Conservation (phyloP, 2,329 filamentous ascomycete species). For the Penicillium sp. region DNA sequence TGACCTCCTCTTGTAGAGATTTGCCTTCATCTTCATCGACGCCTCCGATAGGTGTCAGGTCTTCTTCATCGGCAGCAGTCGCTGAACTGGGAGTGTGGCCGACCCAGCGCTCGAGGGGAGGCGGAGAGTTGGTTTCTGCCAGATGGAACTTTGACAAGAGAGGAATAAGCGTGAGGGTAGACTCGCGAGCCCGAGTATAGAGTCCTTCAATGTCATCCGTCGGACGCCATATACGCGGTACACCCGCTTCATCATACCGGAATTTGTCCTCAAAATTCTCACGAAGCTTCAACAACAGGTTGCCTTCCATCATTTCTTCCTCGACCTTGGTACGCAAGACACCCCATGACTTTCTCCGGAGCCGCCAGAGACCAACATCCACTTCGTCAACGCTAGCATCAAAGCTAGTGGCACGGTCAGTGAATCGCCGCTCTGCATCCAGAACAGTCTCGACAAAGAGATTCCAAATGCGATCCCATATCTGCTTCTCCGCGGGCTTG, state of each 20-base stretch:
- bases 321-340: slow-evolving; percentile 87
- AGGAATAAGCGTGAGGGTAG: slow-evolving; percentile 84
- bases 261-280: slow-evolving; percentile 99
- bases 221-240: slow-evolving; percentile 93
- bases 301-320: slow-evolving; percentile 97
- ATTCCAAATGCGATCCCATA: slow-evolving; percentile 95
- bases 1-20: slow-evolving; percentile 94
- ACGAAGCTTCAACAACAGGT: slow-evolving; percentile 86
- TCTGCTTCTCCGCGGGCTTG: slow-evolving; percentile 72
- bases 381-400: slow-evolving; percentile 90
- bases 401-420: slow-evolving; percentile 85
- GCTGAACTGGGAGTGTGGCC: slow-evolving; percentile 71
- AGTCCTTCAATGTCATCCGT: slow-evolving; percentile 95
- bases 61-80: slow-evolving; percentile 82
- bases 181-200: slow-evolving; percentile 88
- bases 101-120: slow-evolving; percentile 80
- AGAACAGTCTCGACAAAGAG: slow-evolving; percentile 77
- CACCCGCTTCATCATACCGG: slow-evolving; percentile 90
- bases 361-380: slow-evolving; percentile 84
- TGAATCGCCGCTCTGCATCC: slow-evolving; percentile 81
- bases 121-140: slow-evolving; percentile 66
- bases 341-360: slow-evolving; percentile 91
- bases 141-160: slow-evolving; percentile 81
- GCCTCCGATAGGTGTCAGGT: slow-evolving; percentile 81
- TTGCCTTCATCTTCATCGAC: slow-evolving; percentile 93